A percentile compares a stretch with the other conserved stretches of the same genome.
phyloP scores from a whole-genome alignment of 257 asterid species.

The Sherardia arvensis region DNA sequence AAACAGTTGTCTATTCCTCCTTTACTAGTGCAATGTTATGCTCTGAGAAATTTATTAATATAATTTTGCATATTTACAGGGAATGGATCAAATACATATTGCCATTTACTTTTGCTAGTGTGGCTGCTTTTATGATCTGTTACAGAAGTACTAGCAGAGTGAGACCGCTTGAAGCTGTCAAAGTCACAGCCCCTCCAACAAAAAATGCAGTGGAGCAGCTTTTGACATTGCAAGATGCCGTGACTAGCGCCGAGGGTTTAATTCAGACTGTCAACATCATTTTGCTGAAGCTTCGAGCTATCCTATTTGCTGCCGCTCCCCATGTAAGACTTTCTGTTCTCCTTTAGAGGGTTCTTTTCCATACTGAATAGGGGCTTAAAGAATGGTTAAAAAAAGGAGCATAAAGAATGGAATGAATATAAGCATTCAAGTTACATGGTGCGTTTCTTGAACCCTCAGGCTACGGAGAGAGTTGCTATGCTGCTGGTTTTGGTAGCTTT shows the following conservation, averaged over 20 bases:
- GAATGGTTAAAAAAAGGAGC: too few relatives aligned
- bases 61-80: conserved; percentile 36
- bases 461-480: conserved; percentile 42
- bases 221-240: conserved; percentile 65
- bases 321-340: conserved; percentile 40
- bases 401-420: neutral
- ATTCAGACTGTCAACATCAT: conserved; percentile 65
- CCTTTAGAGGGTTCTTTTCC: neutral
- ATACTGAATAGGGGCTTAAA: neutral
- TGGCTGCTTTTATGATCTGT: conserved; percentile 65
- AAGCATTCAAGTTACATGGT: neutral
- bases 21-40: neutral
- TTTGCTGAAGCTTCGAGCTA: conserved; percentile 65
- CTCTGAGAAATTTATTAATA: neutral
- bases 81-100: conserved; percentile 50
- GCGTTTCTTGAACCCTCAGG: conserved; percentile 29
- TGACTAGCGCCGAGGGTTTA: conserved; percentile 51
- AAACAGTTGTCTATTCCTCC: neutral
- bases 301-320: conserved; percentile 58
- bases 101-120: conserved; percentile 34
- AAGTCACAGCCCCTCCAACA: conserved; percentile 53
- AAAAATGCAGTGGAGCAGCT: conserved; percentile 86
- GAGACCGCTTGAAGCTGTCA: conserved; percentile 49
- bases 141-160: conserved; percentile 34
- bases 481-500: conserved; percentile 30